Evolutionary conservation across 2,329 filamentous ascomycete species (phyloP).

Genomic region (Paraphaeosphaeria minitans): DNA sequence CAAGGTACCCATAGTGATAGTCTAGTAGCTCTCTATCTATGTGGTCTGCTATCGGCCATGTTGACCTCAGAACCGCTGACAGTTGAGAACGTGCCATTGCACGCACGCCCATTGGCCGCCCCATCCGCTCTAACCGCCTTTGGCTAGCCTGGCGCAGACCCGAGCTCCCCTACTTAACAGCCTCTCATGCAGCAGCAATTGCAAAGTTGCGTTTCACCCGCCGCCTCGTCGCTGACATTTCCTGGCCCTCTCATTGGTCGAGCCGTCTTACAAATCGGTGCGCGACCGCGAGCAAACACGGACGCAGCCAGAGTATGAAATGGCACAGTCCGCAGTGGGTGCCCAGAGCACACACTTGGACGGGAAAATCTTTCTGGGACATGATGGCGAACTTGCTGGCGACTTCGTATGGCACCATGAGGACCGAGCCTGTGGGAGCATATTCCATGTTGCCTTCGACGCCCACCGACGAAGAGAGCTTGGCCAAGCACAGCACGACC

Average conservation of each 20-base stretch:
- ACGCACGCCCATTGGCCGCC: not conserved
- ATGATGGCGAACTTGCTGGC: not conserved
- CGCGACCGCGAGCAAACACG: not conserved
- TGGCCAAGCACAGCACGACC: not conserved
- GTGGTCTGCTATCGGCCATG: too few relatives aligned
- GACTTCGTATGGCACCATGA: not conserved
- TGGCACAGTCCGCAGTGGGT: not conserved
- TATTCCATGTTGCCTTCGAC: slow-evolving; percentile 4
- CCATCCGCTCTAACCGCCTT: not conserved
- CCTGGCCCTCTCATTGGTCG: not conserved
- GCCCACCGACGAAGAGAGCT: not conserved
- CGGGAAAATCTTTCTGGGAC: not conserved
- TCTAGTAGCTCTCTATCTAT: too few relatives aligned
- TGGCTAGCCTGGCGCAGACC: not conserved
- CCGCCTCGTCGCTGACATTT: not conserved
- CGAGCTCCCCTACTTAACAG: not conserved
- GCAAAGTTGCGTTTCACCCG: not conserved
- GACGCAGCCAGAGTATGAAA: not conserved
- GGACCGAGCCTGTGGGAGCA: not conserved
- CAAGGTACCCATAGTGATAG: not conserved
- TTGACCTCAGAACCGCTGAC: too few relatives aligned
- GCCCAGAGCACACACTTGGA: not conserved
- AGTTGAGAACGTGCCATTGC: not conserved
- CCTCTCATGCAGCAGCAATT: slow-evolving; percentile 5
- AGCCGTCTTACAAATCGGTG: not conserved